phyloP scores from a whole-genome alignment of 345 rosid genomes.

The Moringa oleifera region DNA sequence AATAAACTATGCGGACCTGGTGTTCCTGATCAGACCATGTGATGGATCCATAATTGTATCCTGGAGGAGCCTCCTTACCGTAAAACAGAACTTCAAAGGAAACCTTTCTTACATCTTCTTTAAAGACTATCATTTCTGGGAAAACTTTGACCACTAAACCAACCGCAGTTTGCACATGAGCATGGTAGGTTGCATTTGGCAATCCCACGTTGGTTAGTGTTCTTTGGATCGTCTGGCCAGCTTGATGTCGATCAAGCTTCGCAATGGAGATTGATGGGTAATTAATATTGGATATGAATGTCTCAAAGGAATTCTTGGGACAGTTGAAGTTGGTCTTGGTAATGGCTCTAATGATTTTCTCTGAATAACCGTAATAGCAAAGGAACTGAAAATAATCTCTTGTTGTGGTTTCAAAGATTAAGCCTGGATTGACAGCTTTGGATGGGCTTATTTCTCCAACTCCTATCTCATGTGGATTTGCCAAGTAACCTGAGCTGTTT shows the following conservation, averaged over 20 bases:
- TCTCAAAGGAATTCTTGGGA: conserved; percentile 22
- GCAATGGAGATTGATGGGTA: conserved; percentile 74
- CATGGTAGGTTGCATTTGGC: conserved; percentile 42
- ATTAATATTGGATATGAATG: conserved; percentile 54
- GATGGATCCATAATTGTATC: conserved; percentile 59
- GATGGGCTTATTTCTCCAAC: conserved; percentile 62
- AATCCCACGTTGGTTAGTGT: conserved; percentile 56
- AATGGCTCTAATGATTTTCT: conserved; percentile 44
- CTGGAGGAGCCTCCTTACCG: conserved; percentile 39
- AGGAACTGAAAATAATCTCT: conserved; percentile 53
- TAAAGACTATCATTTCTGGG: conserved; percentile 43
- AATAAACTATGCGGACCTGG: conserved; percentile 47
- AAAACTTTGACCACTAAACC: conserved; percentile 51
- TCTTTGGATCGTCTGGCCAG: conserved; percentile 29
- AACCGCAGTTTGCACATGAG: conserved; percentile 35
- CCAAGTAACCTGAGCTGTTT: conserved; percentile 34
- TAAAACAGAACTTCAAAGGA: conserved; percentile 42
- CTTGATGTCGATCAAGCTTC: conserved; percentile 29
- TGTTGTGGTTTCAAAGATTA: conserved; percentile 55
- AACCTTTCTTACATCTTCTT: conserved; percentile 16
- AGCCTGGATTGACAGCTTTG: conserved; percentile 65
- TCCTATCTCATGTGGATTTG: conserved; percentile 64
- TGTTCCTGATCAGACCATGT: conserved; percentile 44
- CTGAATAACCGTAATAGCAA: conserved; percentile 52
- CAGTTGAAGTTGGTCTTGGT: conserved; percentile 44